phyloP scores from a whole-genome alignment of 164 flowering plant genomes.

The Vitis riparia region DNA sequence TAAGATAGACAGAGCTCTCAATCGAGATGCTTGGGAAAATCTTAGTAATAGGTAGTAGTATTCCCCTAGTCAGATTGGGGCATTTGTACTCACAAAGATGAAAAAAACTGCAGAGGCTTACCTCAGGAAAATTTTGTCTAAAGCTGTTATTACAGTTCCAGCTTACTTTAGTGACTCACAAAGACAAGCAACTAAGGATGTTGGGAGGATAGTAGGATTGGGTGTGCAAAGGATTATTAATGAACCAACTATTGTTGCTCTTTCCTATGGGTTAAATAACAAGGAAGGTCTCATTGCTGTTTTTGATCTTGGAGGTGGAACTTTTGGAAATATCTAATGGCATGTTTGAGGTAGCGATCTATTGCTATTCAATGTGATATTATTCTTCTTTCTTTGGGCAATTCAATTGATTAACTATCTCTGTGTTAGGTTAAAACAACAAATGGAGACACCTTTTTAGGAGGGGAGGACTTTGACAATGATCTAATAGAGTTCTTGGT shows the following conservation, averaged over 20 bases:
- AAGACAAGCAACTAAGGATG: slow-evolving; percentile 47
- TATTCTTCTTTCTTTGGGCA: background rate
- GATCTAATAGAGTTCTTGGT: slow-evolving; percentile 30
- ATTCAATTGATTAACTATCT: background rate
- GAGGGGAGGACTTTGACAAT: slow-evolving; percentile 49
- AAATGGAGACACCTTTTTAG: slow-evolving; percentile 44
- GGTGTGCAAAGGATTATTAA: slow-evolving; percentile 41
- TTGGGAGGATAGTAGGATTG: slow-evolving; percentile 45
- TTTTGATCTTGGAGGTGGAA: slow-evolving; percentile 49
- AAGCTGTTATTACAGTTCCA: slow-evolving; percentile 45
- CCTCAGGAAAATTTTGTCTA: slow-evolving; percentile 33
- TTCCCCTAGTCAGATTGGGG: slow-evolving; percentile 46
- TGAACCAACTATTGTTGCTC: slow-evolving; percentile 52
- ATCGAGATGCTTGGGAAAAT: slow-evolving; percentile 48
- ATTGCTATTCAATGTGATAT: background rate
- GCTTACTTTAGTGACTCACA: slow-evolving; percentile 49
- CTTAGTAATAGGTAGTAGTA: slow-evolving; percentile 30
- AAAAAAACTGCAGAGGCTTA: slow-evolving; percentile 39
- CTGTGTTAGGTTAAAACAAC: slow-evolving; percentile 35
- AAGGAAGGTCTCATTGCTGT: slow-evolving; percentile 42
- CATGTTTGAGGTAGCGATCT: slow-evolving; percentile 31
- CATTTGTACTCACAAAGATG: slow-evolving; percentile 37
- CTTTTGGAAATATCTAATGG: slow-evolving; percentile 45
- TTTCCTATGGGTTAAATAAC: slow-evolving; percentile 39
- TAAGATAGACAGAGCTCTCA: slow-evolving; percentile 38